Base-by-base conservation (phyloP, 805 yeast genomes). In the Candida cerambycidarum region DNA sequence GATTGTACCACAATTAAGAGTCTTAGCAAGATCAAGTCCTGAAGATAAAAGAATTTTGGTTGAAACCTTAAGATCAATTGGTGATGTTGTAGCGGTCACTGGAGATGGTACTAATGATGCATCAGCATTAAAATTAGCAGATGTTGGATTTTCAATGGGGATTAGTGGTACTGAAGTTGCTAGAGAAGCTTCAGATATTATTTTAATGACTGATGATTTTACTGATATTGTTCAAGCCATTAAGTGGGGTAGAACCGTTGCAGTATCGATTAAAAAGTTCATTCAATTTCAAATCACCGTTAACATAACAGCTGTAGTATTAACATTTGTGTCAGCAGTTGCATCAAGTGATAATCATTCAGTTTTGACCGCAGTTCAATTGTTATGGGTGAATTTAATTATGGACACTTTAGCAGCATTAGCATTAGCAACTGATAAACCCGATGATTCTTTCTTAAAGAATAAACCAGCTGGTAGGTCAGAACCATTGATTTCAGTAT, bases 61-160 rank as follows among this genome's bases (percentile, higher is more conserved):
- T 27, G 86, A 84, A 48, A 82, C 89, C 10, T 71, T 93, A 54
- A 82, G 84, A 56, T 71, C 75, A 28, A 73, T 81, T 58, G 95
- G 95, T 17, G 97, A 93, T 58, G 95, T 92, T 27, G 99, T 93
- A 38, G 99, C 99, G 1, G 98, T 92, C 27, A 93, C 99, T 29
- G 99, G 99, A 59, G 99, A 93, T 63, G 99, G 99, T 65, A 92
- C 98, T 7, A 93, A 93, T 62, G 99, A 93, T 74, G 99, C 98
- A 0, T 97, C 97, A 12, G 98, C 99, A 3, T 76, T 93, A 58
- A 89, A 92, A 58, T 73, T 90, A 45, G 99, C 99, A 0, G 98
- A 93, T 67, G 96, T 93, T 45, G 99, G 99, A 1, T 92, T 93
- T 59, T 87, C 98, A 2, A 93, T 93, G 99, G 99, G 99, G 52